phyloP scores from a whole-genome alignment of 176 grass and related monocot species.

The Hordeum marinum region DNA sequence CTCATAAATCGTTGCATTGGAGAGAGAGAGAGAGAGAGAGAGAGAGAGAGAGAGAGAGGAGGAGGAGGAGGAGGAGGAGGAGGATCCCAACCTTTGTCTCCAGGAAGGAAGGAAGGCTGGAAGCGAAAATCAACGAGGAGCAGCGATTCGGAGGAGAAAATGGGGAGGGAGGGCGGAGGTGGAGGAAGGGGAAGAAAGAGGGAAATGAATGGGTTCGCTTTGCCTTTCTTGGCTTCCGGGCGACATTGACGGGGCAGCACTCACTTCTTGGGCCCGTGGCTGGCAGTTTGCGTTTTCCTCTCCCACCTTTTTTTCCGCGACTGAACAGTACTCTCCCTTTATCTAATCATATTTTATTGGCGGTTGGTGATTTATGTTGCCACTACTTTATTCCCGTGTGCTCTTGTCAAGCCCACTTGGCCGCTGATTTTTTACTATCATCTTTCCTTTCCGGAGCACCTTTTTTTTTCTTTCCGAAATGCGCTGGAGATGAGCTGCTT shows the following conservation, averaged over 20 bases:
- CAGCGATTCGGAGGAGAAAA: slow-evolving; percentile 37
- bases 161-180: slow-evolving; percentile 15
- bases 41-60: too few species aligned
- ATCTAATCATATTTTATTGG: slow-evolving; percentile 22
- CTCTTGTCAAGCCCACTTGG: slow-evolving; percentile 29
- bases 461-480: neutral
- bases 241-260: slow-evolving; percentile 58
- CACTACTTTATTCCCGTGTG: slow-evolving; percentile 22
- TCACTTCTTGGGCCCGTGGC: slow-evolving; percentile 38
- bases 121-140: slow-evolving; percentile 4
- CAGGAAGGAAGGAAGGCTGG: neutral
- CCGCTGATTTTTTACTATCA: neutral
- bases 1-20: slow-evolving; percentile 19
- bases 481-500: neutral
- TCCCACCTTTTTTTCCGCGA: neutral
- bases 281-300: slow-evolving; percentile 15
- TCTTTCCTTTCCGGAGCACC: neutral
- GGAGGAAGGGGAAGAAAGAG: slow-evolving; percentile 16
- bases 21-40: neutral
- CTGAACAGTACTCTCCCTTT: slow-evolving; percentile 17
- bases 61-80: neutral
- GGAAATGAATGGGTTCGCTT: slow-evolving; percentile 32
- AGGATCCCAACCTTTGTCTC: neutral
- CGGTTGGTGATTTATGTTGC: slow-evolving; percentile 22
- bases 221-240: slow-evolving; percentile 43